Evolutionary conservation across 2,329 filamentous ascomycete species (phyloP).

Genomic region (Pleomassaria siparia): DNA sequence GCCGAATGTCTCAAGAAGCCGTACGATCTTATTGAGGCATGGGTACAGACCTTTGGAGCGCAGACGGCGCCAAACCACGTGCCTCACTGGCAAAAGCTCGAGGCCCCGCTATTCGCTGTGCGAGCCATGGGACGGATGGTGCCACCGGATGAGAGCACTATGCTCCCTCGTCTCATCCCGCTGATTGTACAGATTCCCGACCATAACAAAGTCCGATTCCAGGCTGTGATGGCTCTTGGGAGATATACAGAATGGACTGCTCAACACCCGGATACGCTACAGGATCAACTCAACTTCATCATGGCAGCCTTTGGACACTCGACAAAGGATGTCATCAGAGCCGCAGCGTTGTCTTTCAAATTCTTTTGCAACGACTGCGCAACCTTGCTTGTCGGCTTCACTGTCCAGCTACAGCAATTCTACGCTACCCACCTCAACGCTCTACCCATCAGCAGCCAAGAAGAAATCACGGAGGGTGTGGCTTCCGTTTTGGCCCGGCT

Average conservation of each 20-base stretch:
- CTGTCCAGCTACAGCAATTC: constrained; percentile 84
- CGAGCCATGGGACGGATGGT: constrained; percentile 97
- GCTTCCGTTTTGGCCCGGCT: constrained; percentile 89
- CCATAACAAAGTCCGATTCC: constrained; percentile 97
- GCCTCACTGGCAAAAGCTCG: constrained; percentile 93
- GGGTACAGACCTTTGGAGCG: constrained; percentile 80
- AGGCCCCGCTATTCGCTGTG: constrained; percentile 93
- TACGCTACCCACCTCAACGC: constrained; percentile 88
- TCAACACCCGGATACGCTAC: constrained; percentile 86
- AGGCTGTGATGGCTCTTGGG: constrained; percentile 95
- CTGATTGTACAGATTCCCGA: constrained; percentile 91
- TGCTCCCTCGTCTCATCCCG: constrained; percentile 89
- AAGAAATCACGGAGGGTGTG: constrained; percentile 95
- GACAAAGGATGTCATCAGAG: constrained; percentile 87
- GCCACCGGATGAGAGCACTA: constrained; percentile 79
- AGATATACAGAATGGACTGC: constrained; percentile 98
- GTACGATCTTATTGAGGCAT: constrained; percentile 79
- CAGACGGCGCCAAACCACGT: constrained; percentile 74
- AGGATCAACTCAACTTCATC: constrained; percentile 93
- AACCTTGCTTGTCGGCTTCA: constrained; percentile 78
- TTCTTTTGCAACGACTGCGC: constrained; percentile 97
- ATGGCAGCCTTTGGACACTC: constrained; percentile 87
- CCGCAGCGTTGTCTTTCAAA: constrained; percentile 90
- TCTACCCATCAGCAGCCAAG: constrained; percentile 82
- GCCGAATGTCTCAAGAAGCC: constrained; percentile 89